Evolutionary conservation across 2,329 filamentous ascomycete species (phyloP).

Genomic region (Alternaria viburni): DNA sequence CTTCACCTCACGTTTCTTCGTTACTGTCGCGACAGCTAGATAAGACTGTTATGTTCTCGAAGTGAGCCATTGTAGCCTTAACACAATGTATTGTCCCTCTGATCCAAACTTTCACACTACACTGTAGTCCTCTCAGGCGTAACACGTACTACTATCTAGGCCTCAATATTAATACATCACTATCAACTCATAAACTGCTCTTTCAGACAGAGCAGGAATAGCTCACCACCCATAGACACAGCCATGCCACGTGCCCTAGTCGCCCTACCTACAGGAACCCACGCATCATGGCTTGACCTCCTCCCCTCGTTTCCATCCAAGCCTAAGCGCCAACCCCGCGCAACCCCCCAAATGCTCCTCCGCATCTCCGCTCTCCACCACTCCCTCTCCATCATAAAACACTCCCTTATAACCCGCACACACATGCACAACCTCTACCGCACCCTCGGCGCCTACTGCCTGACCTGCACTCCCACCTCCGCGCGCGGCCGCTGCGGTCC

Average conservation of each 20-base stretch:
- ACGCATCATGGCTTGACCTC: background rate
- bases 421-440: background rate
- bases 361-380: background rate
- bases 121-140: too few relatives aligned
- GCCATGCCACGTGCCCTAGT: background rate
- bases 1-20: background rate
- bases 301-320: background rate
- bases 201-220: background rate
- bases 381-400: background rate
- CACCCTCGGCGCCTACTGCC: background rate
- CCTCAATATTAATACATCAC: background rate
- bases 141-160: too few relatives aligned
- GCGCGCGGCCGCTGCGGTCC: background rate
- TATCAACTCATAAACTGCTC: too few relatives aligned
- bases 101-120: background rate
- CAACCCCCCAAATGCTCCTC: background rate
- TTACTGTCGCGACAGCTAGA: background rate
- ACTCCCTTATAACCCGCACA: background rate
- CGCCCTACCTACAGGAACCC: background rate
- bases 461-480: background rate
- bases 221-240: background rate
- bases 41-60: background rate
- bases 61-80: background rate
- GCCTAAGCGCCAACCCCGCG: background rate
- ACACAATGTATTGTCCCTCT: background rate